Percentiles rank a stretch among this genome's conserved stretches.
phyloP scores from a whole-genome alignment of 73 alveolate species.

The Paramecium sonneborni region DNA sequence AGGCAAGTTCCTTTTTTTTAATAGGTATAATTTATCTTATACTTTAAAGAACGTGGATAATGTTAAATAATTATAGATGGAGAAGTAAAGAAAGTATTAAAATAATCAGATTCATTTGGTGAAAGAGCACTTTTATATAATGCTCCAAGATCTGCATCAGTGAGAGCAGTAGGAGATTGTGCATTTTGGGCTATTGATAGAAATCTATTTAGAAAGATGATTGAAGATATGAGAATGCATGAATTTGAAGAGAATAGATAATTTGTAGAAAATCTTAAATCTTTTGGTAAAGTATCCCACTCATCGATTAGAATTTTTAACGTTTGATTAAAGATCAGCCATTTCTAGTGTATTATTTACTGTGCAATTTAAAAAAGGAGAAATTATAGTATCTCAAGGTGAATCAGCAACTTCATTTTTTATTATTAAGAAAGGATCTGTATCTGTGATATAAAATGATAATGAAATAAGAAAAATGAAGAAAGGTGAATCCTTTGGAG shows the following conservation, averaged over 20 bases:
- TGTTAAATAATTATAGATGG: slow-evolving; percentile 49
- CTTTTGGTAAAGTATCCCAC: slow-evolving; percentile 20
- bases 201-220: slow-evolving; percentile 57
- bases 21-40: background rate
- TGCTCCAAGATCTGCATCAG: slow-evolving; percentile 67
- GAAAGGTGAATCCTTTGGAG: slow-evolving; percentile 87
- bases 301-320: slow-evolving; percentile 6
- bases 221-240: slow-evolving; percentile 58
- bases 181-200: slow-evolving; percentile 71
- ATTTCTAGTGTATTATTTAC: slow-evolving; percentile 48
- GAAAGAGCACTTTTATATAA: slow-evolving; percentile 73
- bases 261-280: slow-evolving; percentile 54
- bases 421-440: slow-evolving; percentile 66
- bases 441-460: slow-evolving; percentile 42
- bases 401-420: slow-evolving; percentile 65
- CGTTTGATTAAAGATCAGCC: slow-evolving; percentile 31
- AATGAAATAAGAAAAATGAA: slow-evolving; percentile 59
- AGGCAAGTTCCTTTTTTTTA: slow-evolving; percentile 45
- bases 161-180: slow-evolving; percentile 61
- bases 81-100: slow-evolving; percentile 39
- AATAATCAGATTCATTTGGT: slow-evolving; percentile 70
- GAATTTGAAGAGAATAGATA: slow-evolving; percentile 63
- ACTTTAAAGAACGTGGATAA: slow-evolving; percentile 14
- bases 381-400: slow-evolving; percentile 62
- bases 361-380: slow-evolving; percentile 42